These are phyloP conservation scores for Cercophora newfieldiana DNA, from an alignment of 495 filamentous ascomycete species.

Conservation along the genomic window DNA sequence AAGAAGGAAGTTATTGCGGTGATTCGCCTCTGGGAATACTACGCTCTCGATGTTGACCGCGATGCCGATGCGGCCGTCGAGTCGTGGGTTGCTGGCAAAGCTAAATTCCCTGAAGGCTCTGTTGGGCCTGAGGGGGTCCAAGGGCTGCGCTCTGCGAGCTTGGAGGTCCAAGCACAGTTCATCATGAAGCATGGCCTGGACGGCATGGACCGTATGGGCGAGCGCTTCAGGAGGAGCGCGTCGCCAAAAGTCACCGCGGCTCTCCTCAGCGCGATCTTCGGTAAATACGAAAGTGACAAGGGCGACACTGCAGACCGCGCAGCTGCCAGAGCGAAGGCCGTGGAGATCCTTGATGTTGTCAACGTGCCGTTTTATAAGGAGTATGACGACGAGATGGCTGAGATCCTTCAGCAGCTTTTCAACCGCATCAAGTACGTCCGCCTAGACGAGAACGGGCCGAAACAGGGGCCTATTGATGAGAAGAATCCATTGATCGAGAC, in stretches of 20 bases:
- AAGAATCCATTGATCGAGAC: constrained; percentile 85
- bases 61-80: constrained; percentile 66
- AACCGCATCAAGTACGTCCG: constrained; percentile 92
- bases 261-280: constrained; percentile 67
- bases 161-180: constrained; percentile 55
- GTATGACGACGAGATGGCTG: constrained; percentile 79
- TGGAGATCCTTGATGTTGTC: constrained; percentile 72
- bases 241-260: constrained; percentile 69
- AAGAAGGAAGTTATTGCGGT: constrained; percentile 75
- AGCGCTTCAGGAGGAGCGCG: constrained; percentile 69
- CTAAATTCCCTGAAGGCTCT: constrained; percentile 46
- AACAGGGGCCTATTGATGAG: constrained; percentile 73
- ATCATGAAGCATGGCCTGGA: constrained; percentile 59
- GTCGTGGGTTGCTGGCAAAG: constrained; percentile 64
- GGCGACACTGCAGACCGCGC: constrained; percentile 45
- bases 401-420: constrained; percentile 85
- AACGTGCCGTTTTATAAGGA: constrained; percentile 89
- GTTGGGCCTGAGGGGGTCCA: constrained; percentile 45
- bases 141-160: constrained; percentile 40
- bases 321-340: constrained; percentile 51
- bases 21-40: constrained; percentile 90
- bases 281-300: constrained; percentile 57
- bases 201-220: constrained; percentile 70
- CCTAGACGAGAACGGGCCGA: constrained; percentile 88
- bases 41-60: constrained; percentile 76